Evolutionary conservation across 768 basidiomycete genomes (phyloP).

Genomic region (Calocybe gangraenosa): DNA sequence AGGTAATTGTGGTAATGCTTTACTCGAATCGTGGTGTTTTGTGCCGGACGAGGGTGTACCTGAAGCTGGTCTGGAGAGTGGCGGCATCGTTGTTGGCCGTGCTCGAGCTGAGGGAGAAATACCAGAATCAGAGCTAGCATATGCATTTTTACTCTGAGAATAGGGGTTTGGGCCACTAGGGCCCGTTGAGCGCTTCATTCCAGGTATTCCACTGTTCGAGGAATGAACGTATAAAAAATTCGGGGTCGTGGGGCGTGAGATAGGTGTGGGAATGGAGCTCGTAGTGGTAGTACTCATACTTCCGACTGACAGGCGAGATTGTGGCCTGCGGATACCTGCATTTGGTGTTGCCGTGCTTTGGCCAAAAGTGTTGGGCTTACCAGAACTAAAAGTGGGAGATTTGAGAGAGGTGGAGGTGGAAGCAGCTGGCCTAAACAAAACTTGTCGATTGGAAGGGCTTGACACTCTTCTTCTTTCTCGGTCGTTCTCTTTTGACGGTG

Average conservation of each 20-base stretch:
- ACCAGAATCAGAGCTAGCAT: slow-evolving; percentile 48
- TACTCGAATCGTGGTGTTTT: slow-evolving; percentile 27
- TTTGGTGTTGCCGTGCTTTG: slow-evolving; percentile 35
- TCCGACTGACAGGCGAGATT: slow-evolving; percentile 68
- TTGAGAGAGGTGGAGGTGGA: slow-evolving; percentile 43
- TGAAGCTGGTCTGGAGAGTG: slow-evolving; percentile 24
- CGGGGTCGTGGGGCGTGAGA: slow-evolving; percentile 71
- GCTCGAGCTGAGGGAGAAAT: slow-evolving; percentile 28
- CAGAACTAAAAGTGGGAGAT: slow-evolving; percentile 36
- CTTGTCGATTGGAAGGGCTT: slow-evolving; percentile 55
- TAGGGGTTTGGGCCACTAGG: slow-evolving; percentile 38
- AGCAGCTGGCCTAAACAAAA: slow-evolving; percentile 44
- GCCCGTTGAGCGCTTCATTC: slow-evolving; percentile 59
- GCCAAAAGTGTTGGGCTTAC: slow-evolving; percentile 34
- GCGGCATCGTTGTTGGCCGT: slow-evolving; percentile 30
- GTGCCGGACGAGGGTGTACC: slow-evolving; percentile 26
- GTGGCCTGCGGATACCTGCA: slow-evolving; percentile 55
- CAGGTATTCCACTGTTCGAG: slow-evolving; percentile 32
- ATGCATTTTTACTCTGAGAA: slow-evolving; percentile 53
- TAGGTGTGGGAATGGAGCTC: slow-evolving; percentile 61
- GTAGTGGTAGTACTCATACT: slow-evolving; percentile 46
- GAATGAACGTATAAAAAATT: slow-evolving; percentile 54
- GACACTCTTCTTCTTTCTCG: slow-evolving; percentile 57
- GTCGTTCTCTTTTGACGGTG: slow-evolving; percentile 49
- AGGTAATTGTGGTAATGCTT: slow-evolving; percentile 40